Evolutionary conservation across 306 rosid species (phyloP).

Genomic region (Acacia crassicarpa): DNA sequence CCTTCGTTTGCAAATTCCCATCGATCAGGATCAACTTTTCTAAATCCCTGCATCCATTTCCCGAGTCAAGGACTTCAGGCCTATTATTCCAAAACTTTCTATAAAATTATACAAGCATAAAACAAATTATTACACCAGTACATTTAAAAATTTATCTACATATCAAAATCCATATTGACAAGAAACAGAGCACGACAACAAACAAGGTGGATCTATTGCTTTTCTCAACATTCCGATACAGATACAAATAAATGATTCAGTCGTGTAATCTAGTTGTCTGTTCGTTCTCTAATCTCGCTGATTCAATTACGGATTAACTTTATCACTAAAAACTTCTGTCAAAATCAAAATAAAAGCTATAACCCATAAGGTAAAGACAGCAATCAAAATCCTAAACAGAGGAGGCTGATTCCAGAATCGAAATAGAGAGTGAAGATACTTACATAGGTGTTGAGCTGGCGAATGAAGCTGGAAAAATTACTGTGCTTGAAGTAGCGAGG

Average conservation of each 20-base stretch:
- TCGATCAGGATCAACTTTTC: constrained; percentile 89
- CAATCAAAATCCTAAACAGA: background rate
- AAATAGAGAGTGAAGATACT: constrained; percentile 19
- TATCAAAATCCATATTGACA: background rate
- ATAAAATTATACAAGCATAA: background rate
- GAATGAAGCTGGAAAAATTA: constrained; percentile 94
- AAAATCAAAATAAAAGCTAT: background rate
- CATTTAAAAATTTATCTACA: background rate
- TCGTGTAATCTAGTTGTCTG: background rate
- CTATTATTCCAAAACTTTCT: background rate
- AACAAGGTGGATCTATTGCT: background rate
- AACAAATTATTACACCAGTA: background rate
- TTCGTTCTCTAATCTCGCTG: background rate
- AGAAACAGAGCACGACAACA: background rate
- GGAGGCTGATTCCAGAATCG: background rate
- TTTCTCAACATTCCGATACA: background rate
- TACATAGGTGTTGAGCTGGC: constrained; percentile 97
- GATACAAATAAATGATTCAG: background rate
- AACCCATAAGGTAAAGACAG: background rate
- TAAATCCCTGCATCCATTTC: constrained; percentile 68
- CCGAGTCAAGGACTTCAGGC: background rate
- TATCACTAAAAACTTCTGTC: background rate
- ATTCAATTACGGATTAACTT: background rate
- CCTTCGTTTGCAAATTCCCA: constrained; percentile 99
- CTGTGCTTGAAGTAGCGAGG: constrained; percentile 93